A percentile compares a stretch with the other conserved stretches of the same genome.
Conservation (phyloP, 805 yeast species). For the Lipomyces spencermartinsiae region DNA sequence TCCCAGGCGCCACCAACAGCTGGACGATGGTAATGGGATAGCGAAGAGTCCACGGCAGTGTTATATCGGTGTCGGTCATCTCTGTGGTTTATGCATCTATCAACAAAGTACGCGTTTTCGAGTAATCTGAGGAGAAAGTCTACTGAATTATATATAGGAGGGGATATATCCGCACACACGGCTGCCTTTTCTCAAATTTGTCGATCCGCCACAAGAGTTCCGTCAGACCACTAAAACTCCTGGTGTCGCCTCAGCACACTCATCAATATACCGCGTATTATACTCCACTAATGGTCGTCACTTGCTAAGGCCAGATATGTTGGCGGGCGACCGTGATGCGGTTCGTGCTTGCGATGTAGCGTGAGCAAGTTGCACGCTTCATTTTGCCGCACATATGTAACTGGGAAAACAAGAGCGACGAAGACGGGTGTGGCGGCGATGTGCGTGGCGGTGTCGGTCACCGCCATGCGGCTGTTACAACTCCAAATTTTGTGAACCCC, state of each 20-base stretch:
- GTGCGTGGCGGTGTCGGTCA: not conserved
- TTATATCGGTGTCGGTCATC: conserved; percentile 52
- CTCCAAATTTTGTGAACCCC: not conserved
- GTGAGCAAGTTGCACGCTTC: too few species aligned
- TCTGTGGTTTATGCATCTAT: conserved; percentile 1
- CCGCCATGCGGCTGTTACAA: not conserved
- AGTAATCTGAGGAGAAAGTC: not conserved
- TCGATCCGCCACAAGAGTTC: conserved; percentile 2
- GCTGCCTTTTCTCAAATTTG: not conserved
- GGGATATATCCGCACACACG: not conserved
- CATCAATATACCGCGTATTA: not conserved
- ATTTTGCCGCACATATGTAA: too few species aligned
- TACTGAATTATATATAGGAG: not conserved
- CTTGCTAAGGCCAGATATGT: not conserved
- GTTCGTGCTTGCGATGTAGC: not conserved
- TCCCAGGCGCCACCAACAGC: conserved; percentile 55
- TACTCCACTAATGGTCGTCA: not conserved
- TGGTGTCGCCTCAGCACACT: not conserved
- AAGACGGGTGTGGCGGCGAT: not conserved
- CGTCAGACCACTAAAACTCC: not conserved
- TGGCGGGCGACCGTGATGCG: conserved; percentile 1
- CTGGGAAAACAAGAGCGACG: too few species aligned
- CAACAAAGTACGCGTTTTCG: conserved; percentile 1
- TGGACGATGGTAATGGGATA: conserved; percentile 71
- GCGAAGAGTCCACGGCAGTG: conserved; percentile 66